Evolutionary conservation across 805 yeast species (phyloP).

Genomic region (Teunomyces cretensis): DNA sequence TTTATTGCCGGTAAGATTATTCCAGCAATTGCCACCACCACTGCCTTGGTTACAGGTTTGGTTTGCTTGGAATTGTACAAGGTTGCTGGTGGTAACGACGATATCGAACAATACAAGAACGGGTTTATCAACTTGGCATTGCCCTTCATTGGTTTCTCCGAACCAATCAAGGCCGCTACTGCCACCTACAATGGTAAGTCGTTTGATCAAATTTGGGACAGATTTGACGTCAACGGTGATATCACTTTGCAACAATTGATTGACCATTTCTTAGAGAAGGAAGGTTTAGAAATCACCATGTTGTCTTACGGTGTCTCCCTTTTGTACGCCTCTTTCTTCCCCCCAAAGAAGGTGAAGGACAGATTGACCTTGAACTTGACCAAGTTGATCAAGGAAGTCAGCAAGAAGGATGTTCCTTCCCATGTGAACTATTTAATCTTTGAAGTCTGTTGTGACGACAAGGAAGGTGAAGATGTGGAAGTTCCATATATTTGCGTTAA

Average conservation of each 20-base stretch:
- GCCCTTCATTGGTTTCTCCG: slow-evolving; percentile 96
- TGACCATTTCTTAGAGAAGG: slow-evolving; percentile 72
- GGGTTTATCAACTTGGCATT: slow-evolving; percentile 90
- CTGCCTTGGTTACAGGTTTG: slow-evolving; percentile 95
- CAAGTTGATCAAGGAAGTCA: slow-evolving; percentile 76
- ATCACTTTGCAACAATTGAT: slow-evolving; percentile 72
- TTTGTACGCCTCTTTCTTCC: slow-evolving; percentile 90
- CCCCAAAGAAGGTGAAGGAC: slow-evolving; percentile 84
- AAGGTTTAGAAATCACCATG: slow-evolving; percentile 89
- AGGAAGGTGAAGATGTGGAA: slow-evolving; percentile 92
- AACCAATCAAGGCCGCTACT: slow-evolving; percentile 85
- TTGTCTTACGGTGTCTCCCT: slow-evolving; percentile 86
- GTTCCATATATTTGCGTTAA: slow-evolving; percentile 79
- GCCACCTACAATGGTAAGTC: slow-evolving; percentile 75
- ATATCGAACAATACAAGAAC: slow-evolving; percentile 84
- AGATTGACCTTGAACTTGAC: slow-evolving; percentile 68
- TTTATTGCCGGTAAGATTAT: slow-evolving; percentile 97
- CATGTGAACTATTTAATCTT: slow-evolving; percentile 78
- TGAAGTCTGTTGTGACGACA: slow-evolving; percentile 91
- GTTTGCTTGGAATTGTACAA: slow-evolving; percentile 90
- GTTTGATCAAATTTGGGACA: slow-evolving; percentile 92
- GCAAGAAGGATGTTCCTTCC: slow-evolving; percentile 75
- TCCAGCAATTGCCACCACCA: slow-evolving; percentile 98
- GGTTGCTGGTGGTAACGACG: slow-evolving; percentile 72
- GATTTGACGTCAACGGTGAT: slow-evolving; percentile 80